Base-by-base conservation (phyloP, 1,139 yeast genomes). In the Debaryomycetaceae sp. region DNA sequence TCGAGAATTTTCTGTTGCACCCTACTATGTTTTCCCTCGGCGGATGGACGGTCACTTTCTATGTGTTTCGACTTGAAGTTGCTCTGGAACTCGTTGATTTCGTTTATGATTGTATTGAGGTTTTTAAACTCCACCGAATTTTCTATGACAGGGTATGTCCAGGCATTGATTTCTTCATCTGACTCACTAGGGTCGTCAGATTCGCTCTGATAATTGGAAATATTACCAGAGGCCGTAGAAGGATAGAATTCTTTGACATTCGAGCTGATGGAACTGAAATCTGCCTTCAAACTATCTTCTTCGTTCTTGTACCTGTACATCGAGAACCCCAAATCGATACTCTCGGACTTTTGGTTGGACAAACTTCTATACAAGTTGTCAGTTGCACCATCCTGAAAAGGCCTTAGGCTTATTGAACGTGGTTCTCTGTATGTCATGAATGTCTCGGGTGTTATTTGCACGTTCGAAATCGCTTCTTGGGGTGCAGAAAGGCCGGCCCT, bases 1-100 rank as follows among this genome's bases (percentile, higher is more conserved):
- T 69, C 75, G 30, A 67, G 49, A 9, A 65, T 44, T 40, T 61
- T 69, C 43, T 63, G 67, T 47, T 70, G 73, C 9, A 65, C 61
- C 41, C 76, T 50, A 41, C 58, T 59, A 14, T 48, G 37, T 34
- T 47, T 53, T 8, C 11, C 34, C 5, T 26, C 8, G 5, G 17
- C 24, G 16, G 29, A n/a, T 6, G 37, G 32, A 5, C 31, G 44
- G 44, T 6, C 41, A 38, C n/a, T 38, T n/a, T 40, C 36, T n/a
- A 34, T n/a, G 35, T 38, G 39, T 53, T 46, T 30, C 38, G 51
- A 36, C 59, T 59, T 62, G 46, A 66, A 61, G 18, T 55, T 56
- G 34, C 45, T 57, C 44, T 67, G 72, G 41, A 67, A 64, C 8
- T 58, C 63, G 30, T 56, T 55, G 36, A 67, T 60, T 39, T 67